Evolutionary conservation across 2,329 filamentous ascomycete species (phyloP).

Genomic region (Madurella mycetomatis): DNA sequence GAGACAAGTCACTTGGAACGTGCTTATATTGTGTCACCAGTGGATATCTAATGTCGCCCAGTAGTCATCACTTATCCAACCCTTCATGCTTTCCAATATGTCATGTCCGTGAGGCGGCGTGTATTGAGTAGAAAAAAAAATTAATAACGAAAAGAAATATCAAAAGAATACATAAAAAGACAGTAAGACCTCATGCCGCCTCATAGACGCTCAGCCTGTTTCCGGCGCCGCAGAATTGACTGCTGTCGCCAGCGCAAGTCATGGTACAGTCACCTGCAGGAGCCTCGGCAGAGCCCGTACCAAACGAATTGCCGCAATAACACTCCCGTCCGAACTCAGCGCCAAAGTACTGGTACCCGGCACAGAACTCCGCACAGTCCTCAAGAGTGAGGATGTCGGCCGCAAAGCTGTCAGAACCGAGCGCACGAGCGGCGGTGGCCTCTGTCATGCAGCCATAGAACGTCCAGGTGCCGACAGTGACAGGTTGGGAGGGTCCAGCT

Average conservation of each 20-base stretch:
- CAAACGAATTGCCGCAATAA: constrained; percentile 38
- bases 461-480: constrained; percentile 30
- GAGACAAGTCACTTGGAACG: too few species aligned
- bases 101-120: too few species aligned
- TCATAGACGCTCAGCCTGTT: constrained; percentile 33
- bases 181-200: constrained; percentile 12
- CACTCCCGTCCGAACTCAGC: constrained; percentile 38
- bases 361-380: constrained; percentile 34
- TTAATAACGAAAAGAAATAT: background rate
- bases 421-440: constrained; percentile 33
- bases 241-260: constrained; percentile 36
- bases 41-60: too few species aligned
- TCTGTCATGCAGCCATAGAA: constrained; percentile 38
- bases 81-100: too few species aligned
- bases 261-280: constrained; percentile 36
- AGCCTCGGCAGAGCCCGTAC: constrained; percentile 27
- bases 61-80: too few species aligned
- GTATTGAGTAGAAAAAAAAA: background rate
- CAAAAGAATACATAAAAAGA: background rate
- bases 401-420: constrained; percentile 29
- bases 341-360: constrained; percentile 34
- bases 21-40: too few species aligned
- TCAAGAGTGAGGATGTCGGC: constrained; percentile 37
- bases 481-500: constrained; percentile 29
- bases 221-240: constrained; percentile 38